Percentiles rank a stretch among this genome's conserved stretches.
Evolutionary conservation across 352 stramenopile genomes (phyloP).

Genomic region (Aphanomyces euteiches): DNA sequence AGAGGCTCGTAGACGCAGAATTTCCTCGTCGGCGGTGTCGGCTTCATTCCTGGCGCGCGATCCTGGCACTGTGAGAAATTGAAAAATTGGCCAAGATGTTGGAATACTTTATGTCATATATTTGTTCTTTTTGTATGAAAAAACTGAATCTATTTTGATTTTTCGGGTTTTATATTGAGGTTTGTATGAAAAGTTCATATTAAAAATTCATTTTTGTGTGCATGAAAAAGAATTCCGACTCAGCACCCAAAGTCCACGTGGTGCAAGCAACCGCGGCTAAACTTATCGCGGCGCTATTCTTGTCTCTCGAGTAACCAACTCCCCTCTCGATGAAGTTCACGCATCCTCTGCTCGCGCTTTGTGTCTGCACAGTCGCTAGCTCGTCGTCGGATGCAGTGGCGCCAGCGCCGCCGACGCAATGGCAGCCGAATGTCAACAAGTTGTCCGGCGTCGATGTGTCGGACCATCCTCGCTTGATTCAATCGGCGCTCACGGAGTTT

Average conservation of each 20-base stretch:
- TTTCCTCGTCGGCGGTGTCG: no score
- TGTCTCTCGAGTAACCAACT: not conserved
- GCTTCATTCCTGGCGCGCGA: no score
- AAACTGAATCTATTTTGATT: not conserved
- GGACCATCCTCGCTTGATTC: constrained; percentile 13
- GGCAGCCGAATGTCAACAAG: not conserved
- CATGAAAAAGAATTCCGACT: not conserved
- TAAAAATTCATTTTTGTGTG: constrained; percentile 2
- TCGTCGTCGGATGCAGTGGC: constrained; percentile 1
- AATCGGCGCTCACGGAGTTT: constrained; percentile 20
- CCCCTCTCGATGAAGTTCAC: constrained; percentile 14
- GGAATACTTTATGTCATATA: not conserved
- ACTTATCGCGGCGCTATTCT: constrained; percentile 8
- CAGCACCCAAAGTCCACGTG: not conserved
- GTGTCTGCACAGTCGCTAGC: not conserved
- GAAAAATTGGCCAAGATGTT: not conserved
- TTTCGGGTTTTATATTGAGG: not conserved
- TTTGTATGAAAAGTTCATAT: not conserved
- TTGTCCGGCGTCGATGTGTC: not conserved
- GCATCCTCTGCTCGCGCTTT: not conserved
- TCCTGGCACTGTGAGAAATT: not conserved
- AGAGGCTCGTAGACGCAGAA: no score
- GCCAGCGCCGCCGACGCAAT: not conserved
- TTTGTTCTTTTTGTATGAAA: constrained; percentile 2
- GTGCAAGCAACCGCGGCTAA: not conserved